Percentiles rank a stretch among this genome's conserved stretches.
Evolutionary conservation across 148 eudicot genomes (phyloP).

Genomic region (Rhododendron simsii): DNA sequence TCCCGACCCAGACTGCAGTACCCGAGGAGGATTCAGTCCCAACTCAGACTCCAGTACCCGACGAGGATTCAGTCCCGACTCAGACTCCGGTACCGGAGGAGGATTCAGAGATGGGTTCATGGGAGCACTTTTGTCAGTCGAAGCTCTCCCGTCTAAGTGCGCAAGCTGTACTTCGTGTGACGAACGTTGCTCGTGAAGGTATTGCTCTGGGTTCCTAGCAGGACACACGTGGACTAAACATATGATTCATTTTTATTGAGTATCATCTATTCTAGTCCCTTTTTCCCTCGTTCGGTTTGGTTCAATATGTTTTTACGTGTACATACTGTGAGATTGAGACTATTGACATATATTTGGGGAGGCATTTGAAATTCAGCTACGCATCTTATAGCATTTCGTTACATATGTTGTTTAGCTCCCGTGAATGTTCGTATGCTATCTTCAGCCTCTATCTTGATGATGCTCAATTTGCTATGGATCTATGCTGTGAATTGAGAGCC

Average conservation of each 20-base stretch:
- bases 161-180: conserved; percentile 66
- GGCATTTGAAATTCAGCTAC: conserved; percentile 8
- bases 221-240: not conserved
- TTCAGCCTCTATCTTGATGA: not conserved
- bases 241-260: conserved; percentile 8
- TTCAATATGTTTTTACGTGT: conserved; percentile 8
- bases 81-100: conserved; percentile 17
- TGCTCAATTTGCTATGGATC: not conserved
- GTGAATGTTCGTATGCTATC: not conserved
- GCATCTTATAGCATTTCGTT: not conserved
- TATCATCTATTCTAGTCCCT: not conserved
- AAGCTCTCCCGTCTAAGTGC: conserved; percentile 57
- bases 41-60: conserved; percentile 7
- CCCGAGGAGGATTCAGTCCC: conserved; percentile 26
- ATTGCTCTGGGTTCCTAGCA: conserved; percentile 31
- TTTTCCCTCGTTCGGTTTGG: not conserved
- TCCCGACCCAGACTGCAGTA: conserved; percentile 12
- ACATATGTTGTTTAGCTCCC: not conserved
- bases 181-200: conserved; percentile 41
- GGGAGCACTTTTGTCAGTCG: conserved; percentile 59
- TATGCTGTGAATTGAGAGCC: not conserved
- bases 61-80: conserved; percentile 15
- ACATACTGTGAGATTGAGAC: conserved; percentile 9
- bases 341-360: conserved; percentile 8
- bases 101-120: conserved; percentile 28